Percentiles rank a stretch among this genome's conserved stretches.
phyloP scores from a whole-genome alignment of 1,139 yeast genomes.

The Taphrina pruni region DNA sequence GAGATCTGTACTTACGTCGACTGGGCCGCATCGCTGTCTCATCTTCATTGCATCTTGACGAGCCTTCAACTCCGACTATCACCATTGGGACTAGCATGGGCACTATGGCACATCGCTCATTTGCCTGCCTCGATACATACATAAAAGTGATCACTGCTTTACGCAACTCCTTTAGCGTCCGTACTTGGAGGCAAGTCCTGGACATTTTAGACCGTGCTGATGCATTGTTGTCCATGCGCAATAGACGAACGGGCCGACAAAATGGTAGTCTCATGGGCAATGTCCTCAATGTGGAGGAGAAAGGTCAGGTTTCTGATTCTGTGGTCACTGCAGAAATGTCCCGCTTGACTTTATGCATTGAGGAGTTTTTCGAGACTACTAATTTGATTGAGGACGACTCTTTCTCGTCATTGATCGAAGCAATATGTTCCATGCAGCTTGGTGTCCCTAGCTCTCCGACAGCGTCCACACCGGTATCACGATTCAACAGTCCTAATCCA shows the following conservation, averaged over 20 bases:
- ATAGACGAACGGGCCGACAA: background rate
- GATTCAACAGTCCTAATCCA: conserved; percentile 7
- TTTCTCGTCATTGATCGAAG: conserved; percentile 22
- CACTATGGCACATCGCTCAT: conserved; percentile 24
- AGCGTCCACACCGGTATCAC: conserved; percentile 5
- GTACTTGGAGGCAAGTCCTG: conserved; percentile 27
- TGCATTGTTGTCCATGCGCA: conserved; percentile 1
- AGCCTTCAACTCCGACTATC: background rate
- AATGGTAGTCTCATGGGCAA: conserved; percentile 7
- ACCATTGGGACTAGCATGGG: background rate
- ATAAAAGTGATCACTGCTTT: background rate
- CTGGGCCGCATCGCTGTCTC: conserved; percentile 34
- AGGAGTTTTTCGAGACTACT: conserved; percentile 11
- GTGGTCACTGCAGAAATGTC: conserved; percentile 5
- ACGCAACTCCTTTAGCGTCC: conserved; percentile 7
- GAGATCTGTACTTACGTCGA: conserved; percentile 25
- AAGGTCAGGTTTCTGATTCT: background rate
- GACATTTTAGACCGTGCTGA: conserved; percentile 31
- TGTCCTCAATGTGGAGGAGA: background rate
- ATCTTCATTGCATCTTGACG: conserved; percentile 2
- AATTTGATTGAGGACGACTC: conserved; percentile 2
- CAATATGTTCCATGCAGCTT: conserved; percentile 16
- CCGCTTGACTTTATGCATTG: conserved; percentile 10
- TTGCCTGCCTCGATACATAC: conserved; percentile 19
- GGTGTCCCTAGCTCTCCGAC: conserved; percentile 23